A percentile compares a stretch with the other conserved stretches of the same genome.
Conservation (phyloP, 2,329 filamentous ascomycete genomes). For the Cercospora citrullina region DNA sequence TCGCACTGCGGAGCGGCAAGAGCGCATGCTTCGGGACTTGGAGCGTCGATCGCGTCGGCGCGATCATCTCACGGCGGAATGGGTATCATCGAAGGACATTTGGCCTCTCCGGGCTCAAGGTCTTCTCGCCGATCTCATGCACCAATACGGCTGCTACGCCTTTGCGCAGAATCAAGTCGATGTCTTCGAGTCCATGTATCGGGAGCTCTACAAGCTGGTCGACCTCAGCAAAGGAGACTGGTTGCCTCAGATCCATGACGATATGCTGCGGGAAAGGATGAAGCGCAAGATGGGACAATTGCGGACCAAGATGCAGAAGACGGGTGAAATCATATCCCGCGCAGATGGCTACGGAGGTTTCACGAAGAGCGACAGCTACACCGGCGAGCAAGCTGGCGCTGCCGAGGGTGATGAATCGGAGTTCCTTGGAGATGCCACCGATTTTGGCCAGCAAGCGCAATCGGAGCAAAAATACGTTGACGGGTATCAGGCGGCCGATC, state of each 20-base stretch:
- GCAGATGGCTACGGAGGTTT: constrained; percentile 38
- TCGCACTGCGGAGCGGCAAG: constrained; percentile 40
- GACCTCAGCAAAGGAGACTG: constrained; percentile 40
- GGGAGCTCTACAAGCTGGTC: constrained; percentile 39
- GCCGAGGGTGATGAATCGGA: constrained; percentile 33
- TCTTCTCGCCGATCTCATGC: constrained; percentile 40
- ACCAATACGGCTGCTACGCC: constrained; percentile 39
- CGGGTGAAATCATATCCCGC: constrained; percentile 40
- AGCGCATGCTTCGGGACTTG: constrained; percentile 41
- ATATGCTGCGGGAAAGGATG: constrained; percentile 41
- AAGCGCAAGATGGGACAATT: constrained; percentile 43
- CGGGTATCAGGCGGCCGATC: neutral
- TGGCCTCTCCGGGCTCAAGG: constrained; percentile 41
- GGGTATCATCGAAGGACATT: constrained; percentile 42
- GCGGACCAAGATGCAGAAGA: constrained; percentile 43
- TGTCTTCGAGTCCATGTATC: constrained; percentile 40
- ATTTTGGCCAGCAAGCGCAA: constrained; percentile 20
- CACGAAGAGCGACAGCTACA: constrained; percentile 38
- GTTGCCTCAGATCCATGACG: constrained; percentile 39
- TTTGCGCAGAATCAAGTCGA: constrained; percentile 37
- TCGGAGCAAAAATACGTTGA: constrained; percentile 12
- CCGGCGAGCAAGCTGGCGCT: constrained; percentile 36
- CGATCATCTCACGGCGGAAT: constrained; percentile 41
- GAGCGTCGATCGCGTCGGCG: constrained; percentile 40
- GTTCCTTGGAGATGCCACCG: constrained; percentile 25